Evolutionary conservation across 2,329 filamentous ascomycete genomes (phyloP), one percentile per base, ranked within the genome.

Genomic region (Colletotrichum trifolii): DNA sequence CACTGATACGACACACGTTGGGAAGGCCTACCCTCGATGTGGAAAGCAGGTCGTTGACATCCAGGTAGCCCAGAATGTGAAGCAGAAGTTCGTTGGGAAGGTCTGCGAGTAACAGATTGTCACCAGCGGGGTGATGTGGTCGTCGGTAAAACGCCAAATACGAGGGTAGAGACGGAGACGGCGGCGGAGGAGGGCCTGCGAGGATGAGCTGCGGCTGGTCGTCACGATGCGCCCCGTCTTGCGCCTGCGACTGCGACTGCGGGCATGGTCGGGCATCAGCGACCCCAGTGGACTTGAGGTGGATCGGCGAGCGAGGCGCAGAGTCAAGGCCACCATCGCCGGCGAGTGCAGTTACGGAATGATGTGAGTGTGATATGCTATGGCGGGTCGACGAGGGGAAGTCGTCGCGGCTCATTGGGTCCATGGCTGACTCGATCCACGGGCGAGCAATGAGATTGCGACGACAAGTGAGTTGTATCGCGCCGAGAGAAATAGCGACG

Each of bases 21-120:
- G 40, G 43, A 43, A 47, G 47, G 81, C 81, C 75, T 81, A 88
- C 86, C 77, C 86, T 81, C 55, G 86, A 88, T 57, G 80, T 81
- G 66, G 81, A 78, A 56, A 88, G 76, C 64, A 88, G 74, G 73
- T 89, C 86, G 71, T 78, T 79, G 49, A 88, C 84, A 67, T 89
- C 86, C 60, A 89, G 76, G 69, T 83, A 86, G 57, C 81, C 78
- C 67, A 88, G 76, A 46, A 89, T 84, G 61, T 85, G 81, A 67
- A 85, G 80, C 57, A 88, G 74, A 35, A 88, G 73, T 74, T 89
- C 86, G 73, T 84, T 87, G 33, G 86, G 86, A 50, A 89, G 75
- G 46, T 75, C 73, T 12, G 40, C 35, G 39, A 55, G 54, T 43
- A 46, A 62, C 35, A 48, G 33, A 39, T 40, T 64, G 59, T 46